Conservation (phyloP, 2,329 filamentous ascomycete genomes). For the Colletotrichum lentis region DNA sequence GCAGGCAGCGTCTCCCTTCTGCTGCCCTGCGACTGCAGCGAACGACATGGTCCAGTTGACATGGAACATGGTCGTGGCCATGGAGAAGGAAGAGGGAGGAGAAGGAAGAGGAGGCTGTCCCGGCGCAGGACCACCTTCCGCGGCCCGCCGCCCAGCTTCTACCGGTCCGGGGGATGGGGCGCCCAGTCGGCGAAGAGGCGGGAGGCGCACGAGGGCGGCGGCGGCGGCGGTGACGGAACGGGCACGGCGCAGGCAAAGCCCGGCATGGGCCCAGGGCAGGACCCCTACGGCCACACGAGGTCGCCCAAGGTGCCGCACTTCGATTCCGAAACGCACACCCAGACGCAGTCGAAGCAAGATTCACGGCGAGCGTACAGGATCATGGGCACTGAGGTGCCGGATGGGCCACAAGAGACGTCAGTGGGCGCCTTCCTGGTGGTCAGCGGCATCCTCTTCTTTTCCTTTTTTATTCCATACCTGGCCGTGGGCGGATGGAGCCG, state of each 20-base stretch:
- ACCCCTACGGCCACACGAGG: slow-evolving; percentile 52
- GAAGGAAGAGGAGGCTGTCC: slow-evolving; percentile 53
- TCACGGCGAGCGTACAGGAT: slow-evolving; percentile 52
- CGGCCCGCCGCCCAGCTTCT: slow-evolving; percentile 91
- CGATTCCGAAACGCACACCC: slow-evolving; percentile 74
- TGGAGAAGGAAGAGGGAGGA: slow-evolving; percentile 1
- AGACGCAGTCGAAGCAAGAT: slow-evolving; percentile 75
- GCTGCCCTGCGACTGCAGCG: slow-evolving; percentile 6
- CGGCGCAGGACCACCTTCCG: slow-evolving; percentile 78
- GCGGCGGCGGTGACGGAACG: slow-evolving; percentile 46
- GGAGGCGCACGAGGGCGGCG: slow-evolving; percentile 58
- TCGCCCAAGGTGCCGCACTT: slow-evolving; percentile 77
- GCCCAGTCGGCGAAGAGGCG: slow-evolving; percentile 66
- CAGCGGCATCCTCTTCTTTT: slow-evolving; percentile 56
- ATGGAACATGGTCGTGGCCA: slow-evolving; percentile 21
- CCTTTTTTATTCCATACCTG: slow-evolving; percentile 56
- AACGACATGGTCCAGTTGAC: slow-evolving; percentile 8
- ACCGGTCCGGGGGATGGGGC: slow-evolving; percentile 81
- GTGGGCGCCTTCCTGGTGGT: slow-evolving; percentile 60
- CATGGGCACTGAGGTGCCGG: slow-evolving; percentile 51
- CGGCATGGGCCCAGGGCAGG: slow-evolving; percentile 69
- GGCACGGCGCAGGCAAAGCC: slow-evolving; percentile 17
- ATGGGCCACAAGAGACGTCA: slow-evolving; percentile 53
- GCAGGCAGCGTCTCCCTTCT: neutral
- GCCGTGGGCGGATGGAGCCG: slow-evolving; percentile 50